Percentiles rank a stretch among this genome's conserved stretches.
Evolutionary conservation across 352 stramenopile genomes (phyloP).

Genomic region (Pythium insidiosum): DNA sequence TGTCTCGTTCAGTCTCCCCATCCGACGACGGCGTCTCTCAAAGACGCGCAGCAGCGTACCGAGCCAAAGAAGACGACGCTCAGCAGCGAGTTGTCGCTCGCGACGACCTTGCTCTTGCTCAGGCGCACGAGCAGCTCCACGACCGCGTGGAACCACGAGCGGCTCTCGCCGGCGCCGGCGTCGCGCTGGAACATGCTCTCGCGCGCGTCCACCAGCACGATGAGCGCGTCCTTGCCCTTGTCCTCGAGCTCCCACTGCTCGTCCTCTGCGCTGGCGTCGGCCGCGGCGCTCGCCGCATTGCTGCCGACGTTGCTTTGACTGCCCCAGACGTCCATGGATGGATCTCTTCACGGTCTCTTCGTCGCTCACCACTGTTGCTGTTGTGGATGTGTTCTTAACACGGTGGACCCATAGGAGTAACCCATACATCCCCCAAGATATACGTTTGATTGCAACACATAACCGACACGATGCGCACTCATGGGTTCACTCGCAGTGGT

Average conservation of each 20-base stretch:
- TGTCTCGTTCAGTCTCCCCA: neutral
- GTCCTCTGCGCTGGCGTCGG: constrained; percentile 13
- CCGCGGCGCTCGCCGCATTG: neutral
- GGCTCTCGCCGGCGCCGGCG: constrained; percentile 7
- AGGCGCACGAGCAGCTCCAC: constrained; percentile 61
- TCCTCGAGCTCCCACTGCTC: constrained; percentile 48
- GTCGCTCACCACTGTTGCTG: no score
- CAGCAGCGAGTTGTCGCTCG: constrained; percentile 70
- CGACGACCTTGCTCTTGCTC: constrained; percentile 73
- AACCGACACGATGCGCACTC: no score
- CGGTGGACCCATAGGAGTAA: no score
- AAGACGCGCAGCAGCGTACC: constrained; percentile 15
- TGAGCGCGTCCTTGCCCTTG: constrained; percentile 65
- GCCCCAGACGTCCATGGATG: constrained; percentile 10
- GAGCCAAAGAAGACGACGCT: constrained; percentile 74
- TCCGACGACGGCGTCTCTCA: neutral
- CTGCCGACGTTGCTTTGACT: neutral
- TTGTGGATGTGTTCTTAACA: no score
- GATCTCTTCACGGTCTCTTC: no score
- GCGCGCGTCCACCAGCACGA: constrained; percentile 72
- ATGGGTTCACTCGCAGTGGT: no score
- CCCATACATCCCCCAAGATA: no score
- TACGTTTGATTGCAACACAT: no score
- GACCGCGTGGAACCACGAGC: constrained; percentile 62
- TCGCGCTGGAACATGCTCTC: constrained; percentile 55